Evolutionary conservation across 1,284 basidiomycete species (phyloP).

Genomic region (Leccinum angustisporum): DNA sequence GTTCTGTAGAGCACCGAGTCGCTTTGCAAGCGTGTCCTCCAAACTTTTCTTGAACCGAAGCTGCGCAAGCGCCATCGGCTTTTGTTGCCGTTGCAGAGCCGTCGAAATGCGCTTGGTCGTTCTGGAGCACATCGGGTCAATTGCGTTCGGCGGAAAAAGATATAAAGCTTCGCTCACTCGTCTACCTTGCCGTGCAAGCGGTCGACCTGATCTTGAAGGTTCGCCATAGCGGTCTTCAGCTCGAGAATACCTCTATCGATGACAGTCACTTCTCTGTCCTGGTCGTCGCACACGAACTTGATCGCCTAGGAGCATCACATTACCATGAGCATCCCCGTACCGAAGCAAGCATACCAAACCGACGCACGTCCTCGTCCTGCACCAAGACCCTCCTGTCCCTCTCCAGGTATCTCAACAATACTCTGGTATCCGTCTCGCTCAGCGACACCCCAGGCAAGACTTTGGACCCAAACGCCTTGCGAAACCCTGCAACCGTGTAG

Average conservation of each 20-base stretch:
- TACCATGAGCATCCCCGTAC: background rate
- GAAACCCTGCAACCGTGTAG: constrained; percentile 65
- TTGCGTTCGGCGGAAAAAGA: background rate
- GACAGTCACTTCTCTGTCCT: constrained; percentile 54
- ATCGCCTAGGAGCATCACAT: constrained; percentile 51
- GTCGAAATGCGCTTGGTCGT: constrained; percentile 64
- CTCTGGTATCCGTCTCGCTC: constrained; percentile 63
- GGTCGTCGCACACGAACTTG: constrained; percentile 62
- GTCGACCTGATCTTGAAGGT: constrained; percentile 67
- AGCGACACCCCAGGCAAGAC: constrained; percentile 44
- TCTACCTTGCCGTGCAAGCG: constrained; percentile 66
- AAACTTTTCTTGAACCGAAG: constrained; percentile 79
- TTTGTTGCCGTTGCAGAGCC: constrained; percentile 69
- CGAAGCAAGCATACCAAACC: background rate
- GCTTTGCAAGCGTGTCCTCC: constrained; percentile 75
- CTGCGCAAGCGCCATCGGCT: constrained; percentile 71
- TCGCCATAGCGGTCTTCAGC: constrained; percentile 64
- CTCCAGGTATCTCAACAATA: constrained; percentile 76
- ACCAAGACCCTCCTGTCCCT: constrained; percentile 71
- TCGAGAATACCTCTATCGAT: constrained; percentile 77
- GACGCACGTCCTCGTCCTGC: constrained; percentile 61
- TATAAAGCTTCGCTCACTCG: constrained; percentile 44
- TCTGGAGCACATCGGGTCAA: constrained; percentile 38
- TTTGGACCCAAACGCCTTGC: constrained; percentile 52
- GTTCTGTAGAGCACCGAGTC: constrained; percentile 71